These are phyloP conservation scores for Rhizopogon sp. DNA, from an alignment of 768 basidiomycete genomes.

Conservation along the genomic window DNA sequence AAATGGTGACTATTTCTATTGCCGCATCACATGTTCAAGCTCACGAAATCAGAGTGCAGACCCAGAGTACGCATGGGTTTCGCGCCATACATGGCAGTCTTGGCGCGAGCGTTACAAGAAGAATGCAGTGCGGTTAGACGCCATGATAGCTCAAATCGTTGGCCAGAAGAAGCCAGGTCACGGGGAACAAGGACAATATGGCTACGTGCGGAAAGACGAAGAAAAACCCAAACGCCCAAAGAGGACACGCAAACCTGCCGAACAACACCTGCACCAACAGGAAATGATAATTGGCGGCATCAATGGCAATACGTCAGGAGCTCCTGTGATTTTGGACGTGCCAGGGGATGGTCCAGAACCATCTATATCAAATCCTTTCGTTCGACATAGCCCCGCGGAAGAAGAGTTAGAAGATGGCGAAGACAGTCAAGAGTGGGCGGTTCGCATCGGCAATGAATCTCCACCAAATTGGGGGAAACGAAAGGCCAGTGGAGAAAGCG, in stretches of 20 bases:
- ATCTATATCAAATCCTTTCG: slow-evolving; percentile 14
- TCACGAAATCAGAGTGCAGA: slow-evolving; percentile 44
- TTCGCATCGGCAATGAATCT: slow-evolving; percentile 56
- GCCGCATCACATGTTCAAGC: background rate
- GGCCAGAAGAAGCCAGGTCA: slow-evolving; percentile 61
- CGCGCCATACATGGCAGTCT: slow-evolving; percentile 83
- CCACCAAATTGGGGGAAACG: slow-evolving; percentile 71
- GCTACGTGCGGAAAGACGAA: slow-evolving; percentile 72
- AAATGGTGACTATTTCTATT: slow-evolving; percentile 43
- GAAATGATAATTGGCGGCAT: slow-evolving; percentile 10
- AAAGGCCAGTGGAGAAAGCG: slow-evolving; percentile 36
- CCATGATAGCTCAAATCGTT: slow-evolving; percentile 59
- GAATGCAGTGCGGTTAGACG: slow-evolving; percentile 63
- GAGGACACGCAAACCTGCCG: slow-evolving; percentile 40
- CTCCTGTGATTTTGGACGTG: slow-evolving; percentile 22
- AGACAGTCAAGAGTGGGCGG: slow-evolving; percentile 59
- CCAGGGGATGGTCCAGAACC: slow-evolving; percentile 20
- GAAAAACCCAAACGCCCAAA: slow-evolving; percentile 57
- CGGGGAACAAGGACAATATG: slow-evolving; percentile 80
- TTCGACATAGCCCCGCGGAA: slow-evolving; percentile 45
- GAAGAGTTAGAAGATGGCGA: slow-evolving; percentile 63
- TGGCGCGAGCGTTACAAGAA: slow-evolving; percentile 91
- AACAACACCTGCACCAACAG: slow-evolving; percentile 19
- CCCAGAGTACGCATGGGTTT: slow-evolving; percentile 75
- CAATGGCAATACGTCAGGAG: slow-evolving; percentile 4